Evolutionary conservation across 1,284 basidiomycete species (phyloP), one percentile per base, ranked within the genome.

Genomic region (Abortiporus biennis): DNA sequence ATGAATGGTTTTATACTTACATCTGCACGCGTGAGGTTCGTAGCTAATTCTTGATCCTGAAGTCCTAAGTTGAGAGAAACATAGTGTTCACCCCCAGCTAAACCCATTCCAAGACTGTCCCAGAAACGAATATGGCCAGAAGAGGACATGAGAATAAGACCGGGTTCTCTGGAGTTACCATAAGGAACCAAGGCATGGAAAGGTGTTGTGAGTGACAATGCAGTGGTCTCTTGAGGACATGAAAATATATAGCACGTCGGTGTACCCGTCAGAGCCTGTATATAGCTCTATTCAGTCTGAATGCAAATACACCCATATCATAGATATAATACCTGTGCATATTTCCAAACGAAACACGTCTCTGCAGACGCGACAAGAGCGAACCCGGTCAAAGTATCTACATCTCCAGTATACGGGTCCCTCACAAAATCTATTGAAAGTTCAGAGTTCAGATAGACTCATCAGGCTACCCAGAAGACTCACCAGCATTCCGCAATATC

Each of bases 241-340:
- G 79, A 68, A 53, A 90, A 86, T 32, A 90, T 90, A 53, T 90
- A 89, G 58, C 87, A 90, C 6, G 85, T 89, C 12, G 85, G 85
- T 44, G 73, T 74, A 12, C 78, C 74, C 54, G 72, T 73, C 38
- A 78, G 61, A 12, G 77, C 78, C 78, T 80, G 22, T 17, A 20
- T n/a, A n/a, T n/a, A n/a, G n/a, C n/a, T 36, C 8, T 20, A 32
- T 15, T 17, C 3, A n/a, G 21, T 19, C 21, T n/a, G 6, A 11
- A 20, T 15, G 36, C 13, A 9, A 17, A 32, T 23, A 16, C 27
- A 29, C 27, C 27, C n/a, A 9, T 20, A 0, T n/a, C 8, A 19
- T 3, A 13, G 23, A 38, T 20, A 16, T 58, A 69, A 49, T 45
- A 78, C 77, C 55, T 84, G 78, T 33, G 79, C 72, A 64, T 87